Conservation (phyloP, 2,329 filamentous ascomycete species). For the Fusarium concolor region DNA sequence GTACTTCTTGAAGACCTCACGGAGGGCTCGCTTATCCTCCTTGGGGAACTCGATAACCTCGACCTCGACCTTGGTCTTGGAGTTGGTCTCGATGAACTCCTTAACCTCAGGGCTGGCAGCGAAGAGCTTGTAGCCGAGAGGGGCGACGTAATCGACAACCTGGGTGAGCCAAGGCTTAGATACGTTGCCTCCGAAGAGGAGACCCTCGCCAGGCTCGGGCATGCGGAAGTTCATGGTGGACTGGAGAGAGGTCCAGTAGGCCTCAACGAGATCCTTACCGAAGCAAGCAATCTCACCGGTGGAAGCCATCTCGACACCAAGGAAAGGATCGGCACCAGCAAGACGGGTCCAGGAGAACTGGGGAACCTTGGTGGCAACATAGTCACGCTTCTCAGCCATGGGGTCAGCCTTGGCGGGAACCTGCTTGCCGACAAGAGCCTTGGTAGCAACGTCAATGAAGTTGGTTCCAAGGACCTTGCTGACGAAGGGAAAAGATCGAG, state of each 20-base stretch:
- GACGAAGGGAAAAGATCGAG: slow-evolving; percentile 97
- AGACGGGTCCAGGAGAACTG: slow-evolving; percentile 99
- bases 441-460: slow-evolving; percentile 96
- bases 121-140: slow-evolving; percentile 94
- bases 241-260: slow-evolving; percentile 97
- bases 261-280: slow-evolving; percentile 93
- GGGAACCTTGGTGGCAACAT: slow-evolving; percentile 96
- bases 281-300: slow-evolving; percentile 99
- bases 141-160: slow-evolving; percentile 87
- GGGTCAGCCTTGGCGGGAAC: slow-evolving; percentile 88
- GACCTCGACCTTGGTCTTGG: slow-evolving; percentile 76
- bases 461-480: slow-evolving; percentile 96
- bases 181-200: slow-evolving; percentile 90
- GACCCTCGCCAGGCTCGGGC: slow-evolving; percentile 92
- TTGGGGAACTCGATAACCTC: slow-evolving; percentile 97
- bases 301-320: slow-evolving; percentile 96
- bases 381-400: slow-evolving; percentile 90
- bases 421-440: slow-evolving; percentile 86
- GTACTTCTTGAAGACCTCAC: slow-evolving; percentile 96
- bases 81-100: slow-evolving; percentile 78
- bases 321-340: slow-evolving; percentile 94
- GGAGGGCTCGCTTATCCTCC: slow-evolving; percentile 92
- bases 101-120: slow-evolving; percentile 87
- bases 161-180: slow-evolving; percentile 76
- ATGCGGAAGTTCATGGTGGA: slow-evolving; percentile 99